These are phyloP conservation scores for Prunus davidiana DNA, from an alignment of 306 rosid species.

Conservation along the genomic window DNA sequence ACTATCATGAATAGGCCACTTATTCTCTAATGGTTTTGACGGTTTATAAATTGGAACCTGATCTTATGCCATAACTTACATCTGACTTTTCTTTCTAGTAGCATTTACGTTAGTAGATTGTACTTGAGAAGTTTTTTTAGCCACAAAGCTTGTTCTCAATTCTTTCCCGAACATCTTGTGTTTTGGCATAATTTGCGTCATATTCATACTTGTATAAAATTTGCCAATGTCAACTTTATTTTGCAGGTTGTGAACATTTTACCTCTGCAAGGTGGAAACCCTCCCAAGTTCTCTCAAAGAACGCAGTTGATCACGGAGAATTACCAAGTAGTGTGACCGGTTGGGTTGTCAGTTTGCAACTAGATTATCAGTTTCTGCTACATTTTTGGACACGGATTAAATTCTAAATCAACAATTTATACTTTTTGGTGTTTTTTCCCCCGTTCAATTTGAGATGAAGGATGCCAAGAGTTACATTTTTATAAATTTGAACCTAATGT, in stretches of 20 bases:
- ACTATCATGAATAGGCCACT: background rate
- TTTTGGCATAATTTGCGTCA: background rate
- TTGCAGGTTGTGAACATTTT: slow-evolving; percentile 57
- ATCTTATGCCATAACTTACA: background rate
- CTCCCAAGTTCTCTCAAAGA: slow-evolving; percentile 83
- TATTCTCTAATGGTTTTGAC: too few relatives aligned
- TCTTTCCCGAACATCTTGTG: background rate
- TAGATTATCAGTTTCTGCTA: background rate
- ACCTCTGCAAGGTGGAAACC: slow-evolving; percentile 69
- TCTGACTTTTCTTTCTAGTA: background rate
- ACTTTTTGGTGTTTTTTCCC: background rate
- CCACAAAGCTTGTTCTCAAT: background rate
- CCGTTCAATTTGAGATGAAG: background rate
- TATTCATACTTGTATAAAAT: background rate
- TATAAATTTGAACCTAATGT: background rate
- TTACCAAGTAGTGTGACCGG: slow-evolving; percentile 71
- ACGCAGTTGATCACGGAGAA: slow-evolving; percentile 82
- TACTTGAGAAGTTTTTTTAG: background rate
- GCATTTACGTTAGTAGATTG: background rate
- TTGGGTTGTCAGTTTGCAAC: background rate
- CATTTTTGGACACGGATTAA: background rate
- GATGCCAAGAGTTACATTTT: background rate
- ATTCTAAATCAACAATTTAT: background rate
- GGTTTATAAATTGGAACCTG: background rate
- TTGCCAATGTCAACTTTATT: background rate